These are phyloP conservation scores for Elongisporangium prolatum DNA, from an alignment of 352 stramenopile species.

Conservation along the genomic window DNA sequence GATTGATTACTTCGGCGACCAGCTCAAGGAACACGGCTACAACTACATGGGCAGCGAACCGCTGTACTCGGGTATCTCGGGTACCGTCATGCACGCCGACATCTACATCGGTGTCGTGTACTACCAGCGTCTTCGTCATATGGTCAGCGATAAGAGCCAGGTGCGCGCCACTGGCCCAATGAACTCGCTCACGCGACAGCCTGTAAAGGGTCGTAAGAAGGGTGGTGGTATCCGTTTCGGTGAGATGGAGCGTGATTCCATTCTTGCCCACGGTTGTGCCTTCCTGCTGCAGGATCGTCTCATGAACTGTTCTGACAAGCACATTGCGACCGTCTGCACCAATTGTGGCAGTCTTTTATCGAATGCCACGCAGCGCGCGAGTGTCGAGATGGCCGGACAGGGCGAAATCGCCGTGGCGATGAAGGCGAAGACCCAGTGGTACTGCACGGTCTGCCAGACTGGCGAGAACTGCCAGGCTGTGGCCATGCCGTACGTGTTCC, in stretches of 20 bases:
- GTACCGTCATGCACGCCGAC: slow-evolving; percentile 98
- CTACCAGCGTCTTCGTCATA: slow-evolving; percentile 99
- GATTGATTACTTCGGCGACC: slow-evolving; percentile 99
- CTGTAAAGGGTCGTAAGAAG: slow-evolving; percentile 99
- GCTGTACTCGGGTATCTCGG: slow-evolving; percentile 98
- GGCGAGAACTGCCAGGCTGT: slow-evolving; percentile 91
- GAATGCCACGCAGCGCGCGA: slow-evolving; percentile 81
- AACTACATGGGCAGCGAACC: slow-evolving; percentile 99
- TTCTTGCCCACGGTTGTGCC: slow-evolving; percentile 96
- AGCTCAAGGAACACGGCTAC: slow-evolving; percentile 95
- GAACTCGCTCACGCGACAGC: slow-evolving; percentile 99
- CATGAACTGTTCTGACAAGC: slow-evolving; percentile 99
- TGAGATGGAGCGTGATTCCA: slow-evolving; percentile 99
- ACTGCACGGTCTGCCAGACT: slow-evolving; percentile 80
- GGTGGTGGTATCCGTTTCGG: slow-evolving; percentile 98
- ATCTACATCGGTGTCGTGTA: slow-evolving; percentile 99
- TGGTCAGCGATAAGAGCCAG: slow-evolving; percentile 99
- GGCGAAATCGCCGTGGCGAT: slow-evolving; percentile 82
- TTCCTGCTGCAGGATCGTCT: slow-evolving; percentile 97
- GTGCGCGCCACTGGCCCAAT: slow-evolving; percentile 97
- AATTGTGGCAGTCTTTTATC: slow-evolving; percentile 88
- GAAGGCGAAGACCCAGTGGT: slow-evolving; percentile 86
- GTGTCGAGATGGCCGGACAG: slow-evolving; percentile 75
- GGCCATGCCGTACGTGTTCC: slow-evolving; percentile 98
- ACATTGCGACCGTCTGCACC: slow-evolving; percentile 96